Percentiles rank a stretch among this genome's conserved stretches.
phyloP scores from a whole-genome alignment of 176 grass and related monocot genomes.

The Lolium perenne region DNA sequence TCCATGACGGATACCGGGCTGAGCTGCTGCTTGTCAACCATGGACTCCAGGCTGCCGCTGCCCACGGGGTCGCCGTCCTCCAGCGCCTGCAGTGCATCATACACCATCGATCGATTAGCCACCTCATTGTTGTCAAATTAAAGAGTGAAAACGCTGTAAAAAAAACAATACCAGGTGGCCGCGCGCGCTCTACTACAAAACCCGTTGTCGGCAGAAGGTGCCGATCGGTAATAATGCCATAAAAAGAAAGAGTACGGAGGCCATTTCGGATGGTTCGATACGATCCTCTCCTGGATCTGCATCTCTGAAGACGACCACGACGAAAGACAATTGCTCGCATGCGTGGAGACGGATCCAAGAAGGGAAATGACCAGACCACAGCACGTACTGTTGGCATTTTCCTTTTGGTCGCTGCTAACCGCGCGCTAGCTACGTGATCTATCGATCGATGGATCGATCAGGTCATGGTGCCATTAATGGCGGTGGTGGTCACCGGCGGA shows the following conservation, averaged over 20 bases:
- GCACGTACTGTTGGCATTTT: not conserved
- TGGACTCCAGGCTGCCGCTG: conserved; percentile 39
- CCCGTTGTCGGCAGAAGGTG: no score
- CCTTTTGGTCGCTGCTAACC: not conserved
- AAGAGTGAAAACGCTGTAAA: not conserved
- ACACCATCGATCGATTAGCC: not conserved
- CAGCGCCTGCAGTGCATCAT: not conserved
- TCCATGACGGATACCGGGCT: conserved; percentile 80
- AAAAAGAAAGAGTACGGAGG: no score
- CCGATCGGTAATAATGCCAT: no score
- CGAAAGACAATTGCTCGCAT: not conserved
- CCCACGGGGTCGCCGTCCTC: conserved; percentile 37
- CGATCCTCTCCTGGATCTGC: not conserved
- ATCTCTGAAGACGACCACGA: not conserved
- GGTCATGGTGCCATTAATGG: not conserved
- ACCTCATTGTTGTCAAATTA: not conserved
- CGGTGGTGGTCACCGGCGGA: no score
- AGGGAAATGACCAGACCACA: not conserved
- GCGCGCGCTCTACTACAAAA: no score
- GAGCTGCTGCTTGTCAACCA: conserved; percentile 72
- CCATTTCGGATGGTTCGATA: not conserved
- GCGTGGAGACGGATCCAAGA: not conserved
- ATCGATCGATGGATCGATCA: not conserved
- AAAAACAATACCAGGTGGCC: no score
- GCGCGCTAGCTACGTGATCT: not conserved